Evolutionary conservation across 2,329 filamentous ascomycete genomes (phyloP).

Genomic region (Fusarium equiseti): DNA sequence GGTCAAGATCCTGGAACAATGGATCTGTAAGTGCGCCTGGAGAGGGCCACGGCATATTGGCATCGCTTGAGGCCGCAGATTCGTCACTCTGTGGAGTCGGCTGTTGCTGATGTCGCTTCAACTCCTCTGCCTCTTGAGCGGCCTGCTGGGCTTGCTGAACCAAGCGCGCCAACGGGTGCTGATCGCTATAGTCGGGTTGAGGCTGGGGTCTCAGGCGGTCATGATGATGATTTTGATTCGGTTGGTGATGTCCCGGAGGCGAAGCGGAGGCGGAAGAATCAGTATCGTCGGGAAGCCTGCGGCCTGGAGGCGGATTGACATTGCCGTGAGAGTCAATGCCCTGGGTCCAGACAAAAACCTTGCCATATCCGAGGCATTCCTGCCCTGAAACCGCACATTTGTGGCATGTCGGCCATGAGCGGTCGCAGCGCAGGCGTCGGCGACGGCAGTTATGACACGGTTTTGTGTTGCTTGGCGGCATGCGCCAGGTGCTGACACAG

Average conservation of each 20-base stretch:
- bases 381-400: conserved; percentile 68
- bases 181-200: conserved; percentile 38
- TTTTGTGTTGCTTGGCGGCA: conserved; percentile 55
- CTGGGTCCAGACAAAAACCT: conserved; percentile 70
- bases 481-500: conserved; percentile 48
- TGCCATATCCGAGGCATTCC: conserved; percentile 72
- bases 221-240: conserved; percentile 16
- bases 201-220: conserved; percentile 28
- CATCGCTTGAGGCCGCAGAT: conserved; percentile 15
- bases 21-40: conserved; percentile 62
- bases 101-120: conserved; percentile 22
- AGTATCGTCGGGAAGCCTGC: conserved; percentile 40
- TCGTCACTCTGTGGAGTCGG: conserved; percentile 7
- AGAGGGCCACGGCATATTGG: conserved; percentile 37
- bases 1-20: conserved; percentile 65
- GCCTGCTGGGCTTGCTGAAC: conserved; percentile 32
- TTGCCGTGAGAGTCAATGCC: conserved; percentile 64
- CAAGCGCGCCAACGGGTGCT: conserved; percentile 38
- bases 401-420: conserved; percentile 68
- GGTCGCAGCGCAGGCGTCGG: conserved; percentile 71
- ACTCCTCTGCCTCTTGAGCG: conserved; percentile 32
- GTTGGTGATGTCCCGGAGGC: conserved; percentile 10
- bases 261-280: conserved; percentile 31
- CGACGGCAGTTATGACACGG: conserved; percentile 73
- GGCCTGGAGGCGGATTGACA: conserved; percentile 51